These are phyloP conservation scores for Citrus hindsii DNA, from an alignment of 345 rosid species.

Conservation along the genomic window DNA sequence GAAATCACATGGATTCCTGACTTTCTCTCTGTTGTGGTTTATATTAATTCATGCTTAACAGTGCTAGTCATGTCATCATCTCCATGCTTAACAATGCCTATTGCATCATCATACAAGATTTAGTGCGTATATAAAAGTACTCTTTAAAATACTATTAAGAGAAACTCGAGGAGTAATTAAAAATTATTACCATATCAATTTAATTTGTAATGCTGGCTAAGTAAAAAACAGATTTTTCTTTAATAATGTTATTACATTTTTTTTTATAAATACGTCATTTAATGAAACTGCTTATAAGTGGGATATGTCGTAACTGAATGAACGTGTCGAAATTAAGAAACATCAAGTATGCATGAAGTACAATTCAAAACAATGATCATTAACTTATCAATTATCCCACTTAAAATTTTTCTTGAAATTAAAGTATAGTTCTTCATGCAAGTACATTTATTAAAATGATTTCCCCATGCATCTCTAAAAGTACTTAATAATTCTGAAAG, in stretches of 20 bases:
- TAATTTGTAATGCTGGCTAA: neutral
- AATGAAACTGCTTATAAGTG: too few species aligned
- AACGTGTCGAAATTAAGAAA: too few species aligned
- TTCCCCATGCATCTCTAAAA: neutral
- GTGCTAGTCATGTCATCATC: neutral
- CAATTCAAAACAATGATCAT: too few species aligned
- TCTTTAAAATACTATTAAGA: neutral
- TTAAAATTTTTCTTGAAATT: neutral
- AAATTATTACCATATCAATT: neutral
- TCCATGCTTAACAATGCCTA: neutral
- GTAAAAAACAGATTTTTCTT: too few species aligned
- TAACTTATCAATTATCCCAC: too few species aligned
- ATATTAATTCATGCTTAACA: neutral
- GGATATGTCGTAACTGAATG: too few species aligned
- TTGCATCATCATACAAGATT: neutral
- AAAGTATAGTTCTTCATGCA: neutral
- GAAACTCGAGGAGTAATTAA: neutral
- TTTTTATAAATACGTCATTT: too few species aligned
- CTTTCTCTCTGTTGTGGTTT: neutral
- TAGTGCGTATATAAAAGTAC: neutral
- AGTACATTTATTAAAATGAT: neutral
- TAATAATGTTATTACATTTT: too few species aligned
- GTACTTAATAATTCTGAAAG: neutral
- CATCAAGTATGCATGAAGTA: too few species aligned
- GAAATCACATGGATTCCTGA: neutral